Evolutionary conservation across 177 flowering plant genomes (phyloP).

Genomic region (Vitis hybrid): DNA sequence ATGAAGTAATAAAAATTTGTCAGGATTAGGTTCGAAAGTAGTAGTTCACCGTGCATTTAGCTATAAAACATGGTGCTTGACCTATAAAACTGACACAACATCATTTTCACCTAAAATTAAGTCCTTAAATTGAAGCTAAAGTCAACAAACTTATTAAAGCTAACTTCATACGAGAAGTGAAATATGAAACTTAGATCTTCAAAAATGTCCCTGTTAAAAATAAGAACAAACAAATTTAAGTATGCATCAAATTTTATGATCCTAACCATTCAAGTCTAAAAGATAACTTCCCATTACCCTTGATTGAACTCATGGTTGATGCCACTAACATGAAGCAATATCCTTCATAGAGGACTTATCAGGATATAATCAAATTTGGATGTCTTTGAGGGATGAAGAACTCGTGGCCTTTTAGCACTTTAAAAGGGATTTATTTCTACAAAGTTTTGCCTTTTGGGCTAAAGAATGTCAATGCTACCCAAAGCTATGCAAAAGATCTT

Average conservation of each 20-base stretch:
- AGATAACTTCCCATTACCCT: neutral
- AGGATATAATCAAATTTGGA: slow-evolving; percentile 1
- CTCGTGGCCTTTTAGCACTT: neutral
- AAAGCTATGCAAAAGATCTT: no score
- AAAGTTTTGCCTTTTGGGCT: neutral
- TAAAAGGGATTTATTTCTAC: slow-evolving; percentile 1
- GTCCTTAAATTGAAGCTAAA: no score
- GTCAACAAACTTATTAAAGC: no score
- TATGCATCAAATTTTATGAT: neutral
- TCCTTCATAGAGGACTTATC: neutral
- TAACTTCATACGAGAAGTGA: no score
- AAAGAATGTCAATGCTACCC: no score
- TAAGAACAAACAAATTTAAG: neutral
- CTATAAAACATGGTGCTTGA: no score
- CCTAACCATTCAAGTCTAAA: slow-evolving; percentile 2
- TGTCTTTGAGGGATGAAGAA: neutral
- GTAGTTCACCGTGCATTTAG: no score
- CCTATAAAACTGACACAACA: no score
- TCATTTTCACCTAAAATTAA: no score
- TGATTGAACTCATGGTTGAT: neutral
- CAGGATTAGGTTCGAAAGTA: no score
- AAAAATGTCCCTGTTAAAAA: neutral
- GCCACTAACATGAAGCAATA: neutral
- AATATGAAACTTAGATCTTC: no score
- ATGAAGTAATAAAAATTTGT: no score